These are phyloP conservation scores for Mortierella claussenii DNA, from an alignment of 192 early-diverging fungal genomes.

Conservation along the genomic window DNA sequence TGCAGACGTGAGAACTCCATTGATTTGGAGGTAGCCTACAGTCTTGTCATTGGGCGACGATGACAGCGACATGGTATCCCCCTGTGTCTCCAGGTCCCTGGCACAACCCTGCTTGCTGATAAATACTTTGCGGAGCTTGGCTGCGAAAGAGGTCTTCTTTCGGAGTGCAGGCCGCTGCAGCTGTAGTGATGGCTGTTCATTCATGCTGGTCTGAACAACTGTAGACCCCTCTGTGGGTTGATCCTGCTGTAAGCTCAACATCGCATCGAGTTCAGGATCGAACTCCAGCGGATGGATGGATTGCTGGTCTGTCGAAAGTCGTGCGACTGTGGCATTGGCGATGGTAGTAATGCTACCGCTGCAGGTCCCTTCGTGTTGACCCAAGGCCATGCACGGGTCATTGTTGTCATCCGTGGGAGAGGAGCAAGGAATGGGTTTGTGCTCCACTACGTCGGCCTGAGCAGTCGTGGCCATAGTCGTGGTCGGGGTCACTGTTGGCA, in stretches of 20 bases:
- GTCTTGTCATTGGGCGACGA: neutral
- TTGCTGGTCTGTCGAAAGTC: slow-evolving; percentile 24
- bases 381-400: no score
- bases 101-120: neutral
- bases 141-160: slow-evolving; percentile 43
- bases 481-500: slow-evolving; percentile 5
- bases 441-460: slow-evolving; percentile 4
- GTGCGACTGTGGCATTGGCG: neutral
- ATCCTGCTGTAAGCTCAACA: no score
- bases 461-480: neutral
- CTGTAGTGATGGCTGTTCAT: no score
- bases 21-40: neutral
- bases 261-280: slow-evolving; percentile 15
- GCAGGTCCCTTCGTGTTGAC: no score
- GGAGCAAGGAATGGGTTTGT: neutral
- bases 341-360: neutral
- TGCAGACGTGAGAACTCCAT: neutral
- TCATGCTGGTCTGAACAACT: no score
- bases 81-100: slow-evolving; percentile 5
- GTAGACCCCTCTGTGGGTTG: no score
- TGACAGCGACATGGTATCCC: slow-evolving; percentile 12
- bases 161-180: slow-evolving; percentile 6
- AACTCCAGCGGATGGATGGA: slow-evolving; percentile 44
- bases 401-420: neutral
- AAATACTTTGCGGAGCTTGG: slow-evolving; percentile 39